phyloP scores from a whole-genome alignment of 2,329 filamentous ascomycete genomes.

The Karstenula rhodostoma region DNA sequence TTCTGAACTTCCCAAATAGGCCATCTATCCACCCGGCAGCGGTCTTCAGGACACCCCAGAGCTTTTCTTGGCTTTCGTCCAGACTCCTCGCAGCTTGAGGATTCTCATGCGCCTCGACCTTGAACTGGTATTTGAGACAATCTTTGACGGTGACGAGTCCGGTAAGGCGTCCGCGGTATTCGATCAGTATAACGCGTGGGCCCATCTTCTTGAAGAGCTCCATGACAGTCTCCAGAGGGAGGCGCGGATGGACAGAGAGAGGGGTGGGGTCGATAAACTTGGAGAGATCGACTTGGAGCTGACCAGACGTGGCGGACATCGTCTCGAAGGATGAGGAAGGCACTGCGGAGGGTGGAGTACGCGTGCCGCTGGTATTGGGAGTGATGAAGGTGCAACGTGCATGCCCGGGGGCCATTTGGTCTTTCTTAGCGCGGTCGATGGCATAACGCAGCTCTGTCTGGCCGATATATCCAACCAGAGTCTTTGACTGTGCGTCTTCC shows the following conservation, averaged over 20 bases:
- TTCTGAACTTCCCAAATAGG: conserved; percentile 24
- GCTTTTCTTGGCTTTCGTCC: conserved; percentile 42
- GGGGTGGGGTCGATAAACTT: conserved; percentile 90
- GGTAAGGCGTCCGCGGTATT: conserved; percentile 82
- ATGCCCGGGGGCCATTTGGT: conserved; percentile 69
- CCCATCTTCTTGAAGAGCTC: conserved; percentile 99
- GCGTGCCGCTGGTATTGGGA: conserved; percentile 20
- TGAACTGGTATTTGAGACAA: conserved; percentile 96
- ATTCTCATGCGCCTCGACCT: conserved; percentile 86
- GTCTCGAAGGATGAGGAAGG: conserved; percentile 65
- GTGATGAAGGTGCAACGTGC: conserved; percentile 78
- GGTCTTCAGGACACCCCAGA: conserved; percentile 31
- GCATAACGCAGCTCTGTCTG: conserved; percentile 91
- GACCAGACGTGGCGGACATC: conserved; percentile 63
- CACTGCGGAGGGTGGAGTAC: conserved; percentile 40
- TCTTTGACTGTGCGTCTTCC: conserved; percentile 73
- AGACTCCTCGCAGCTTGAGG: conserved; percentile 44
- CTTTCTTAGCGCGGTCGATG: conserved; percentile 78
- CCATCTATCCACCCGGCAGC: conserved; percentile 32
- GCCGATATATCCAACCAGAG: conserved; percentile 89
- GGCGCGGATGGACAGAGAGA: conserved; percentile 86
- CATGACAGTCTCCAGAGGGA: conserved; percentile 96
- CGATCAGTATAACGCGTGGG: conserved; percentile 88
- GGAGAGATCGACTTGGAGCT: conserved; percentile 76
- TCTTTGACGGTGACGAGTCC: conserved; percentile 97